These are phyloP conservation scores for Blumeriella jaapii DNA, from an alignment of 2,329 filamentous ascomycete genomes.

Conservation along the genomic window DNA sequence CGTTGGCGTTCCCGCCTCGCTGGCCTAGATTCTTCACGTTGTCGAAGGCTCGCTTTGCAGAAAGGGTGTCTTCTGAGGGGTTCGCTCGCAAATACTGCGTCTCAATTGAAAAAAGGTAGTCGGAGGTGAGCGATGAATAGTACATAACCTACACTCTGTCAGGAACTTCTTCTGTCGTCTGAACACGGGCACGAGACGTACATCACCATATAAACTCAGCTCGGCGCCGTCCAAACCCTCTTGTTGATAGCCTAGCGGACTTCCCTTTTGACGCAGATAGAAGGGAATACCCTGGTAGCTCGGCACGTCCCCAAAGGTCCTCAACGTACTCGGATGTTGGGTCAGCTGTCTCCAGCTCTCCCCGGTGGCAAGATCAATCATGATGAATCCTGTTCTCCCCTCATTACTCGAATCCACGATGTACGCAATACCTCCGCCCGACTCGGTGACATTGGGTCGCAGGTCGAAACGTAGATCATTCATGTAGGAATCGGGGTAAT, in stretches of 20 bases:
- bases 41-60: constrained; percentile 32
- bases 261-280: constrained; percentile 22
- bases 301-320: constrained; percentile 24
- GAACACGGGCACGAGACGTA: constrained; percentile 6
- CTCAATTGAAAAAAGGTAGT: constrained; percentile 28
- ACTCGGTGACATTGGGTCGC: constrained; percentile 29
- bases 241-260: constrained; percentile 22
- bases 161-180: constrained; percentile 9
- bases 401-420: constrained; percentile 35
- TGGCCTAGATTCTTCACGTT: constrained; percentile 36
- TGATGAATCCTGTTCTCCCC: constrained; percentile 35
- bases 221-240: constrained; percentile 28
- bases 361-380: constrained; percentile 33
- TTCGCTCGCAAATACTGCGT: constrained; percentile 29
- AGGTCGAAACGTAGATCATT: constrained; percentile 37
- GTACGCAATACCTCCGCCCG: constrained; percentile 33
- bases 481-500: constrained; percentile 35
- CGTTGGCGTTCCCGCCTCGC: constrained; percentile 34
- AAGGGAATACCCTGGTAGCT: constrained; percentile 28
- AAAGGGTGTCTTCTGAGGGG: constrained; percentile 25
- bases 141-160: constrained; percentile 29
- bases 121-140: constrained; percentile 31
- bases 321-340: constrained; percentile 21
- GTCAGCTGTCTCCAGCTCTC: constrained; percentile 31
- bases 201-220: constrained; percentile 23